Base-by-base conservation (phyloP, 176 grass and related monocot species). In the Carex littledalei region DNA sequence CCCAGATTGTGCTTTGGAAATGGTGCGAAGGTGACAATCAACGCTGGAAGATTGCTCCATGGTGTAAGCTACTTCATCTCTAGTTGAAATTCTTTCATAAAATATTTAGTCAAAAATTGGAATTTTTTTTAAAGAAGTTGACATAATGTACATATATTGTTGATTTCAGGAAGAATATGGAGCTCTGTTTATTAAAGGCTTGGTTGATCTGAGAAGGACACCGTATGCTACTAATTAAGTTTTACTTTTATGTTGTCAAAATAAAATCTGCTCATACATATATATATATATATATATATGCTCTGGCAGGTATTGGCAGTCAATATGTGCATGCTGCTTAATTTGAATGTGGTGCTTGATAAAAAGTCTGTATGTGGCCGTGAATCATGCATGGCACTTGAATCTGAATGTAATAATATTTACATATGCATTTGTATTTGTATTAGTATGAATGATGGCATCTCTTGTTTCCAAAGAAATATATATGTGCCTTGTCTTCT, bases 11-110 rank as follows among this genome's bases (percentile, higher is more conserved):
- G 60, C 94, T 97, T 61, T 94, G 94, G 92, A 91, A 94, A 88
- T 97, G 94, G 94, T 91, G 92, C 87, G 86, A 94, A 86, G 94
- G 94, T 17, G 92, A 97, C 86, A 97, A 97, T 90, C 94, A 97
- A 84, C 81, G 90, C 84, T 97, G 94, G 94, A 97, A 93, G 90
- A 94, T 97, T 81, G 67, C 84, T 55, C 90, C 94, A 13, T 91
- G 92, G 85, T 94, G 92, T 94, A 88, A 91, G 92, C 89, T 18
- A 17, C 31, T 3, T 64, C 32, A 50, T 82, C 16, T 50, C 31
- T 82, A 20, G 16, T 16, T 77, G 13, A 52, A 15, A 17, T 21
- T 31, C 21, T 62, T 63, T 81, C 24, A 26, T 15, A 43, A 63
- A 76, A 29, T 47, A 29, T 29, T 29, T 29, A 29, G 29, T 2